Conservation (phyloP, 306 rosid species). For the Trifolium repens region DNA sequence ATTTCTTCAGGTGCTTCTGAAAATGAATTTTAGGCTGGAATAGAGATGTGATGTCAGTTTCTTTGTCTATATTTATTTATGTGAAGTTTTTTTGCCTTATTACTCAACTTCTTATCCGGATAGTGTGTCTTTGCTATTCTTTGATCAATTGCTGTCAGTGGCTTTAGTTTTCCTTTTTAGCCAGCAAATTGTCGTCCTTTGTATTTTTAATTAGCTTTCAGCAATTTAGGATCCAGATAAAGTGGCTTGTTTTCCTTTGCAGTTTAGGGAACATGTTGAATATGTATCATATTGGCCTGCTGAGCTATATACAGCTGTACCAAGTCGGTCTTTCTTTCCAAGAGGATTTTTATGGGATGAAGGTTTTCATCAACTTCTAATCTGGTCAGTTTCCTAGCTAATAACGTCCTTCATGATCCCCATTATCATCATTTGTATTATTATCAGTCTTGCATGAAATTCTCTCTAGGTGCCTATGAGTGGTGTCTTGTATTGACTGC, state of each 20-base stretch:
- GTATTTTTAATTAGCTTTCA: slow-evolving; percentile 33
- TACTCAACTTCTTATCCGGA: background rate
- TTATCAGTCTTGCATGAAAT: slow-evolving; percentile 22
- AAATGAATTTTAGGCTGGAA: background rate
- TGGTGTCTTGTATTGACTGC: slow-evolving; percentile 35
- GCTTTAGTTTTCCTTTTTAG: slow-evolving; percentile 19
- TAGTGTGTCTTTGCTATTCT: slow-evolving; percentile 22
- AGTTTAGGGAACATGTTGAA: slow-evolving; percentile 58
- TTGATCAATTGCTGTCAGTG: slow-evolving; percentile 14
- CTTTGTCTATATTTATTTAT: slow-evolving; percentile 3
- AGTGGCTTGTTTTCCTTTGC: slow-evolving; percentile 54
- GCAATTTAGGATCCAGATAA: slow-evolving; percentile 42
- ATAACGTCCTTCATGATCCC: background rate
- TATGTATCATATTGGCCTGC: slow-evolving; percentile 88
- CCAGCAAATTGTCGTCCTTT: slow-evolving; percentile 13
- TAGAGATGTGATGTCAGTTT: slow-evolving; percentile 26
- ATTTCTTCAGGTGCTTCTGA: slow-evolving; percentile 20
- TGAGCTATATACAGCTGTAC: slow-evolving; percentile 95
- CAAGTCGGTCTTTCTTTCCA: slow-evolving; percentile 93
- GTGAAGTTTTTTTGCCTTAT: slow-evolving; percentile 13
- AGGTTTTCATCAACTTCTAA: slow-evolving; percentile 95
- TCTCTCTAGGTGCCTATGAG: background rate
- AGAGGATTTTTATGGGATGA: slow-evolving; percentile 99
- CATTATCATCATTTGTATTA: slow-evolving; percentile 15
- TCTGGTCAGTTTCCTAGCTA: slow-evolving; percentile 65